Base-by-base conservation (phyloP, 2,329 filamentous ascomycete genomes). In the Rhexocercosporidium sp. region DNA sequence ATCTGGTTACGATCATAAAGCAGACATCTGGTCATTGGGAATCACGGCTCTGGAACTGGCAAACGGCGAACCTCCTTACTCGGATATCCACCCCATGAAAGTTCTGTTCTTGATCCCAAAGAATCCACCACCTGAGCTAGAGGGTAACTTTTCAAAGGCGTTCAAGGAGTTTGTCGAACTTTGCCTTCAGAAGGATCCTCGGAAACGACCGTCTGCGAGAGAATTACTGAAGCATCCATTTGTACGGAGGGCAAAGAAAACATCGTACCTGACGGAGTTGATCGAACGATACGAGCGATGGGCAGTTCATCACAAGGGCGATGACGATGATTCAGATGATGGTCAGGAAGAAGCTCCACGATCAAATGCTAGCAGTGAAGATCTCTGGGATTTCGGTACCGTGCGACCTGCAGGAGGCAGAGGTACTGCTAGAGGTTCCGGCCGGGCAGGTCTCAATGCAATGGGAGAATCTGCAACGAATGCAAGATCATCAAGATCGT, bases 341-440 rank as follows among this genome's bases (percentile, higher is more conserved):
- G 81, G 84, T 14, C 81, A 82, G 22, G 79, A 83, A 57, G 79
- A 83, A 65, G 75, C 80, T 54, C 74, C 78, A 61, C 74, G 78
- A 70, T 78, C 81, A n/a, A 80, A 83, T 70, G 81, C 81, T 20
- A 82, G 87, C 8, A 85, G 90, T 69, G 93, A 97, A 77, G 96
- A 98, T 78, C 88, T 98, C 77, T 99, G 96, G 96, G 96, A 99
- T 79, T 99, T 99, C 82, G 96, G 96, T 51, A 99, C 96, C 0
- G 93, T 99, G 62, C 87, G 94, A 65, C 90, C 96, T 6, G 89
- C 90, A n/a, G 87, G 86, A 37, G 88, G 90, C 63, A 85, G 88
- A 31, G 88, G 89, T 68, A 85, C 84, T 34, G 76, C 87, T 54
- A 85, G 88, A 31, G 88, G 89, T 69, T 85, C 84, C 29, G 77